phyloP scores from a whole-genome alignment of 106 monocot species.

The Platanthera guangdongensis region DNA sequence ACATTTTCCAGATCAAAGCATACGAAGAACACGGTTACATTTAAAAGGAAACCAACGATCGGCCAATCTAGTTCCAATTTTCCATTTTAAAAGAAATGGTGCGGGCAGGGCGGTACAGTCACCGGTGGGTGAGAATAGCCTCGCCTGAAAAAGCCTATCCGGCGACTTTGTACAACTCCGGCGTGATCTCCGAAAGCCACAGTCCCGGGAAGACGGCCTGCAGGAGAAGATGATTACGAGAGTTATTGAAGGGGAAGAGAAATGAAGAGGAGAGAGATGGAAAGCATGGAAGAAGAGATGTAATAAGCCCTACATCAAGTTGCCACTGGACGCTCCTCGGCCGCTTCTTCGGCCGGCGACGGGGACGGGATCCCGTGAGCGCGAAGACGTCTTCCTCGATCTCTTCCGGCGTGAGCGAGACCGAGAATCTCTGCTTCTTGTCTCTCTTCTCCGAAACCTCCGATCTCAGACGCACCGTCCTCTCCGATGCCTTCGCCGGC shows the following conservation, averaged over 20 bases:
- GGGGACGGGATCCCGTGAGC: constrained; percentile 29
- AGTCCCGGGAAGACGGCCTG: constrained; percentile 4
- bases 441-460: background rate
- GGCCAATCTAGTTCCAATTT: background rate
- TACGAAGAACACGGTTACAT: background rate
- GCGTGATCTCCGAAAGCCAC: constrained; percentile 8
- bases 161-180: constrained; percentile 5
- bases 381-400: constrained; percentile 48
- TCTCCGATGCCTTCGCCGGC: background rate
- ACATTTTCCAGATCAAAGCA: background rate
- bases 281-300: background rate
- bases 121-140: background rate
- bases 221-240: background rate
- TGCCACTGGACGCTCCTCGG: constrained; percentile 28
- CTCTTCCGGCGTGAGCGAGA: constrained; percentile 33
- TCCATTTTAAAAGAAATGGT: background rate
- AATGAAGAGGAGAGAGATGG: background rate
- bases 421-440: constrained; percentile 20
- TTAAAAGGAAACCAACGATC: constrained; percentile 1
- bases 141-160: background rate
- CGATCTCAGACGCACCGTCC: constrained; percentile 8
- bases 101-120: background rate
- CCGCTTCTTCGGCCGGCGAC: constrained; percentile 40
- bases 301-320: constrained; percentile 29
- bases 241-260: background rate